Conservation (phyloP, 768 basidiomycete genomes). For the Chiua virens region DNA sequence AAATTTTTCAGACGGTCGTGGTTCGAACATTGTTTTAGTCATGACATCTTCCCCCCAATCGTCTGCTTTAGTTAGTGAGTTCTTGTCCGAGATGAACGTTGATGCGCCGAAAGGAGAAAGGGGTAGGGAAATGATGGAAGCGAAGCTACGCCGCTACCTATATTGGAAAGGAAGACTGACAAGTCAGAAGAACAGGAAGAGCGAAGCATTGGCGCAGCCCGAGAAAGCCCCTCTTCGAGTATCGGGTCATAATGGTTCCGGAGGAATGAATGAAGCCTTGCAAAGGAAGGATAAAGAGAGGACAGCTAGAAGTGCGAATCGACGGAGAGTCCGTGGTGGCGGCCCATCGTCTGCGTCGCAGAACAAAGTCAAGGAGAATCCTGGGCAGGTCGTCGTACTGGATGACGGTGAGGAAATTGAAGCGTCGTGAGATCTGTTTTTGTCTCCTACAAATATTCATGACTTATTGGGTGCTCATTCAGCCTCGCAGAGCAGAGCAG, state of each 20-base stretch:
- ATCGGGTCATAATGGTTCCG: slow-evolving; percentile 8
- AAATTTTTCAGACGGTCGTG: slow-evolving; percentile 37
- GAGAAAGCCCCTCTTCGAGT: slow-evolving; percentile 14
- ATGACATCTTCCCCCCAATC: slow-evolving; percentile 85
- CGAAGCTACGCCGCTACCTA: slow-evolving; percentile 68
- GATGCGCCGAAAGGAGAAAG: slow-evolving; percentile 57
- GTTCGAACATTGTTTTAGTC: slow-evolving; percentile 76
- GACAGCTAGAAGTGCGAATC: slow-evolving; percentile 56
- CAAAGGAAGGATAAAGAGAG: slow-evolving; percentile 72
- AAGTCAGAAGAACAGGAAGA: slow-evolving; percentile 24
- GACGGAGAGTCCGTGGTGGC: slow-evolving; percentile 79
- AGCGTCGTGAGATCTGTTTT: slow-evolving; percentile 49
- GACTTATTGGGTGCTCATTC: background rate
- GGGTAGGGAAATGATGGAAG: slow-evolving; percentile 78
- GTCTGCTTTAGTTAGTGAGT: slow-evolving; percentile 74
- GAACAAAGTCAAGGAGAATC: slow-evolving; percentile 10
- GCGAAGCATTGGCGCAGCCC: background rate
- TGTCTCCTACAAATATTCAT: background rate
- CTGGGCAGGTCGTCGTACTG: slow-evolving; percentile 10
- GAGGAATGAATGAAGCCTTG: slow-evolving; percentile 66
- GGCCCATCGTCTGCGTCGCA: slow-evolving; percentile 34
- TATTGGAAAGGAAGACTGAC: slow-evolving; percentile 70
- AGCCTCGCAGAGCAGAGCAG: slow-evolving; percentile 22
- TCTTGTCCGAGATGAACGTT: slow-evolving; percentile 63
- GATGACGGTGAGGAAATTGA: slow-evolving; percentile 44